Conservation (phyloP, 2,329 filamentous ascomycete species). For the Talaromyces piceae region DNA sequence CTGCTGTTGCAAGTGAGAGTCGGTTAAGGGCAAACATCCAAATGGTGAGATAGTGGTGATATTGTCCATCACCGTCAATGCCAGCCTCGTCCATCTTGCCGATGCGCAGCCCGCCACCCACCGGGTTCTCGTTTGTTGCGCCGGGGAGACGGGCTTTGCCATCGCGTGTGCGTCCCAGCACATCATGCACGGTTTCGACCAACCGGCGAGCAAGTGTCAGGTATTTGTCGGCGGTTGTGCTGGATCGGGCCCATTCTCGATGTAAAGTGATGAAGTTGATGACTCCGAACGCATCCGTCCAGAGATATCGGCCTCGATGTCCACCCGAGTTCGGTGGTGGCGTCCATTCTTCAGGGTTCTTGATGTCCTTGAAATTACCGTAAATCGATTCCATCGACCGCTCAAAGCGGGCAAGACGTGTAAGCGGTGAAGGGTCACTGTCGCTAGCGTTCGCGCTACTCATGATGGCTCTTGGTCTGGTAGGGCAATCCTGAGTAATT, state of each 20-base stretch:
- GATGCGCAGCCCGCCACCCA: conserved; percentile 51
- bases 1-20: conserved; percentile 41
- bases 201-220: conserved; percentile 44
- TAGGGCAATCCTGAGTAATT: conserved; percentile 4
- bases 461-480: neutral
- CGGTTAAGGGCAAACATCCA: conserved; percentile 59
- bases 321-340: conserved; percentile 47
- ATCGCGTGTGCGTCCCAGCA: conserved; percentile 48
- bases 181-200: conserved; percentile 45
- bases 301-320: conserved; percentile 52
- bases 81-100: conserved; percentile 47
- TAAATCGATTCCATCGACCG: conserved; percentile 35
- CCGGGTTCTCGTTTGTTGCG: conserved; percentile 45
- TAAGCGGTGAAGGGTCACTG: conserved; percentile 12
- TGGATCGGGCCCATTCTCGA: conserved; percentile 24
- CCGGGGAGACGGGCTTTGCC: conserved; percentile 40
- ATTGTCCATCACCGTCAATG: conserved; percentile 51
- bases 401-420: conserved; percentile 25
- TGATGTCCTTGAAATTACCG: conserved; percentile 27
- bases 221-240: conserved; percentile 29
- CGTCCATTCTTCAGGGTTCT: conserved; percentile 35
- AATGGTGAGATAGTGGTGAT: conserved; percentile 54
- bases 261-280: conserved; percentile 52
- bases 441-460: neutral
- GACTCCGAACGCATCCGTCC: conserved; percentile 56